Conservation (phyloP, 2,329 filamentous ascomycete species). For the Cryphonectria naterciae region DNA sequence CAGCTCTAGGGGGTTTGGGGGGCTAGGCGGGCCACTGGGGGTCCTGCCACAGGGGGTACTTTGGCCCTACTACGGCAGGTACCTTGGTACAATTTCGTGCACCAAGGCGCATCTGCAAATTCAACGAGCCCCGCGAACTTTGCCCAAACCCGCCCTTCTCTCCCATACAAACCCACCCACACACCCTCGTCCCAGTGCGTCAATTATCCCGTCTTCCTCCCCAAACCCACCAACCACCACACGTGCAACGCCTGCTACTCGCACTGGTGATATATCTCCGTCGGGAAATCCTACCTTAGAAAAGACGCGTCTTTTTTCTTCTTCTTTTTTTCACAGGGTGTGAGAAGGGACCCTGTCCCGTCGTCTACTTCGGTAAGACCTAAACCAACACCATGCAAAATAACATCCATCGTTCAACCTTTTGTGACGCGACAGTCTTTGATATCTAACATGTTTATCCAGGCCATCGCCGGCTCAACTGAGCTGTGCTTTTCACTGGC, state of each 20-base stretch:
- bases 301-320: neutral
- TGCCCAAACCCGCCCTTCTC: conserved; percentile 12
- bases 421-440: neutral
- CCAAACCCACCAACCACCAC: conserved; percentile 16
- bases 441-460: conserved; percentile 1
- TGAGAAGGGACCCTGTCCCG: neutral
- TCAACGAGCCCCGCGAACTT: conserved; percentile 26
- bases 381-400: neutral
- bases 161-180: neutral
- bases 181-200: conserved; percentile 18
- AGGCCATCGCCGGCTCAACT: conserved; percentile 6
- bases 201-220: conserved; percentile 16
- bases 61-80: neutral
- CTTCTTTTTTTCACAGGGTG: neutral
- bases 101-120: conserved; percentile 20
- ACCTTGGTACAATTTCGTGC: conserved; percentile 23
- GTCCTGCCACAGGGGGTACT: neutral
- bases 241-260: conserved; percentile 16
- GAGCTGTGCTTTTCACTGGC: neutral
- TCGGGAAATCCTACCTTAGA: neutral
- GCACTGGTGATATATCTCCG: conserved; percentile 17
- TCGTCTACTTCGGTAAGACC: neutral
- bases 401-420: neutral
- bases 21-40: neutral
- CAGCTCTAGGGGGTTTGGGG: neutral